Conservation (phyloP, 495 filamentous ascomycete species). For the Cetradonia linearis region DNA sequence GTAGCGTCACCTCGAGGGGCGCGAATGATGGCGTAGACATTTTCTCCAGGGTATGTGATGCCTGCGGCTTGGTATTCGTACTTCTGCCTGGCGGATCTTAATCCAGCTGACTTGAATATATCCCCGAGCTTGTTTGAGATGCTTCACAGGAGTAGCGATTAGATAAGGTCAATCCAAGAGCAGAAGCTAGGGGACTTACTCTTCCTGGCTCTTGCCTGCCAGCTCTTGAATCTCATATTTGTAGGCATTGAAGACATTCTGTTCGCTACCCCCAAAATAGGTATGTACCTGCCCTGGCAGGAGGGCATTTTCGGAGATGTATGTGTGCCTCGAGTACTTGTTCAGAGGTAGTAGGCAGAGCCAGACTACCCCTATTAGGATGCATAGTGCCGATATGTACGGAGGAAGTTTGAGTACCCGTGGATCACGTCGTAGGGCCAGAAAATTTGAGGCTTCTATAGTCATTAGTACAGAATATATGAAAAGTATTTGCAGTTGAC, state of each 20-base stretch:
- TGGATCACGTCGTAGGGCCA: constrained; percentile 51
- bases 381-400: constrained; percentile 76
- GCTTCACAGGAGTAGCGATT: constrained; percentile 28
- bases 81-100: constrained; percentile 77
- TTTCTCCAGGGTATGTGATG: constrained; percentile 66
- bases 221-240: constrained; percentile 68
- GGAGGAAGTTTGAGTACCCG: constrained; percentile 64
- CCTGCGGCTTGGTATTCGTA: constrained; percentile 72
- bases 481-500: background rate
- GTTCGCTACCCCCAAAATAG: constrained; percentile 91
- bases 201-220: constrained; percentile 39
- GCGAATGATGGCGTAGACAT: constrained; percentile 89
- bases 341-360: constrained; percentile 86
- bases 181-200: constrained; percentile 37
- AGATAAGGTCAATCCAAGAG: constrained; percentile 34
- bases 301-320: constrained; percentile 96
- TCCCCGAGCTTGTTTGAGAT: constrained; percentile 59
- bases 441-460: constrained; percentile 22
- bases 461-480: constrained; percentile 10
- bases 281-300: constrained; percentile 94
- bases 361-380: constrained; percentile 83
- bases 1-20: constrained; percentile 96
- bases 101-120: constrained; percentile 63
- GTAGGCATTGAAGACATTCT: constrained; percentile 89
- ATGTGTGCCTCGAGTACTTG: constrained; percentile 83